A percentile compares a stretch with the other conserved stretches of the same genome.
phyloP scores from a whole-genome alignment of 176 grass and related monocot species.

The Phyllostachys edulis region DNA sequence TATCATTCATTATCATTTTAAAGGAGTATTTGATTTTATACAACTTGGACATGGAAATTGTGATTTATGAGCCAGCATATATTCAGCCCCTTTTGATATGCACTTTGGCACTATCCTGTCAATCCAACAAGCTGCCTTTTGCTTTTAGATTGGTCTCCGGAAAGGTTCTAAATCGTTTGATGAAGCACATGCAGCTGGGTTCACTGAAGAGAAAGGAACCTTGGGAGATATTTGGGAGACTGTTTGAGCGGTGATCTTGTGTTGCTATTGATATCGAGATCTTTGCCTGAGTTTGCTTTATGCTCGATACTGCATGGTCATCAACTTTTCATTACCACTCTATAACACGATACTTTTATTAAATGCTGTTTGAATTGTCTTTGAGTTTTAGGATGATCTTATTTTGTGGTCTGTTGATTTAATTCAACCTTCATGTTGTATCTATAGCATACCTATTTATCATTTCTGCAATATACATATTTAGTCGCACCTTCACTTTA shows the following conservation, averaged over 20 bases:
- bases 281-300: constrained; percentile 61
- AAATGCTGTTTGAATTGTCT: not conserved
- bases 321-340: constrained; percentile 1
- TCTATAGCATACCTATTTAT: not conserved
- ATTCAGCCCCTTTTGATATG: not conserved
- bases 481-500: not conserved
- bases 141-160: constrained; percentile 78
- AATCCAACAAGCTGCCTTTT: not conserved
- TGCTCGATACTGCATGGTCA: constrained; percentile 13
- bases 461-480: not conserved
- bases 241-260: constrained; percentile 79
- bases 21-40: not conserved
- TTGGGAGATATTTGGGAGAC: constrained; percentile 90
- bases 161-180: constrained; percentile 85
- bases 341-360: not conserved
- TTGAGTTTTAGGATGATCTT: constrained; percentile 4
- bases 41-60: constrained; percentile 11
- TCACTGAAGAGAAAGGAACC: constrained; percentile 80
- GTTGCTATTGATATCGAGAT: constrained; percentile 89
- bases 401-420: not conserved
- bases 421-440: not conserved
- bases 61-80: not conserved
- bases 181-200: constrained; percentile 76
- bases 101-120: not conserved
- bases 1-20: not conserved